These are phyloP conservation scores for Cytidiella melzeri DNA, from an alignment of 768 basidiomycete species.

Conservation along the genomic window DNA sequence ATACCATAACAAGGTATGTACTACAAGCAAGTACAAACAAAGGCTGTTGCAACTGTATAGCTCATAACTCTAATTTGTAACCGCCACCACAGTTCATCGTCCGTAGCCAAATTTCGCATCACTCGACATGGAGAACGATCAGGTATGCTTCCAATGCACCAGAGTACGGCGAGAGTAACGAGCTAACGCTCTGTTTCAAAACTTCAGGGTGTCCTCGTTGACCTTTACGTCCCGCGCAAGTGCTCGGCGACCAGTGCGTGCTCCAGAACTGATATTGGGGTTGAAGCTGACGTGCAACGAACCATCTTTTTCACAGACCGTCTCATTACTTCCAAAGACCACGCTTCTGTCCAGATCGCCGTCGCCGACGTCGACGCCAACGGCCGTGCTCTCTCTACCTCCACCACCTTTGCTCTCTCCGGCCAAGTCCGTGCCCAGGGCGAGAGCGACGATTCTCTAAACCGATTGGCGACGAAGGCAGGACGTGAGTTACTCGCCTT, in stretches of 20 bases:
- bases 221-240: constrained; percentile 99
- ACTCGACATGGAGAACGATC: constrained; percentile 83
- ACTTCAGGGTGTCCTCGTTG: constrained; percentile 89
- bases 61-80: constrained; percentile 23
- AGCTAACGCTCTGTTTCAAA: neutral
- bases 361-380: constrained; percentile 90
- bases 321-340: constrained; percentile 97
- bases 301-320: constrained; percentile 47
- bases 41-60: constrained; percentile 24
- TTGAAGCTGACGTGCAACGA: neutral
- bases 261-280: neutral
- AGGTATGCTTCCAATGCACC: constrained; percentile 41
- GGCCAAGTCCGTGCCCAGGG: constrained; percentile 92
- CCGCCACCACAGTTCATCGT: constrained; percentile 15
- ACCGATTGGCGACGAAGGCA: constrained; percentile 91
- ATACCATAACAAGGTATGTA: constrained; percentile 5
- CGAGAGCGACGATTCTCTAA: constrained; percentile 94
- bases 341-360: constrained; percentile 96
- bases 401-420: constrained; percentile 90
- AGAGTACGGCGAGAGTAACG: constrained; percentile 3
- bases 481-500: constrained; percentile 63
- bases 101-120: constrained; percentile 18
- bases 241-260: constrained; percentile 93
- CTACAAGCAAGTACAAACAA: constrained; percentile 17
- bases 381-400: constrained; percentile 71